Conservation (phyloP, 2,329 filamentous ascomycete species). For the Daldinia sp. region DNA sequence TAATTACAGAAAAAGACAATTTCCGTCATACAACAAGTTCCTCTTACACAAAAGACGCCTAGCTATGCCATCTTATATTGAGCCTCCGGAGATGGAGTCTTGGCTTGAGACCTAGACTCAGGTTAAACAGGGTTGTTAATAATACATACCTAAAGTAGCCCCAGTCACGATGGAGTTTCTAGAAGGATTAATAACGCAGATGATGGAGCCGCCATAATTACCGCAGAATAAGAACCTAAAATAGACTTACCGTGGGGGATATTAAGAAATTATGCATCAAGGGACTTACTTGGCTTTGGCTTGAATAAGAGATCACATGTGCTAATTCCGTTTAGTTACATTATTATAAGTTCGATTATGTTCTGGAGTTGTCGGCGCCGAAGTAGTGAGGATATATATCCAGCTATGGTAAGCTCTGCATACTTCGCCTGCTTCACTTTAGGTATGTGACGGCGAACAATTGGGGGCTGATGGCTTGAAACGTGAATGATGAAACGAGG, state of each 20-base stretch:
- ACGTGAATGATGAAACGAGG: constrained; percentile 13
- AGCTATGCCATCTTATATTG: constrained; percentile 7
- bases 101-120: constrained; percentile 13
- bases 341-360: not conserved
- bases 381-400: not conserved
- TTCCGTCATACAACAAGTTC: not conserved
- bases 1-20: no score
- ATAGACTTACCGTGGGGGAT: constrained; percentile 19
- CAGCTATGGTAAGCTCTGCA: not conserved
- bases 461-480: constrained; percentile 20
- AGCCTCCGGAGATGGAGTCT: constrained; percentile 26
- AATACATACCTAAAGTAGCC: constrained; percentile 16
- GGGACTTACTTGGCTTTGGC: not conserved
- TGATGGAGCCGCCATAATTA: constrained; percentile 28
- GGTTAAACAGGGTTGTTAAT: constrained; percentile 23
- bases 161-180: constrained; percentile 31
- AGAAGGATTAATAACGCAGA: constrained; percentile 21
- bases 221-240: constrained; percentile 35
- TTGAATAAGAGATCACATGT: not conserved
- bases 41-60: not conserved
- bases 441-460: constrained; percentile 7
- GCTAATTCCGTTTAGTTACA: not conserved
- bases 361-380: not conserved
- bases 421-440: not conserved
- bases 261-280: not conserved